Percentiles rank a stretch among this genome's conserved stretches.
Conservation (phyloP, 805 yeast species). For the Phaffomyces opuntiae region DNA sequence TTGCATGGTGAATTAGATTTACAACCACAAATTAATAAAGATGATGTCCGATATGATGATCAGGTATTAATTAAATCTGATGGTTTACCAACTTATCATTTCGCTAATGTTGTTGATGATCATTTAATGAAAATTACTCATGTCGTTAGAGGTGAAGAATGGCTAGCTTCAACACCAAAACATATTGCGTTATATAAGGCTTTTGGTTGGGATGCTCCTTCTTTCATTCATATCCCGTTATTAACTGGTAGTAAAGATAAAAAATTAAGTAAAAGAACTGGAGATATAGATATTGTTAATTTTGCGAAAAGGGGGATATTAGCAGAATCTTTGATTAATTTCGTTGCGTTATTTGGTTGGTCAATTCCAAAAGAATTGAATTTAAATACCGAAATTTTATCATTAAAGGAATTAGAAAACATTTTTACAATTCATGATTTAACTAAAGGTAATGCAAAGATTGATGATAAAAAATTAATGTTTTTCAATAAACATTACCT, state of each 20-base stretch:
- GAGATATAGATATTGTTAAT: conserved; percentile 66
- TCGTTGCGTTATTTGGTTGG: conserved; percentile 92
- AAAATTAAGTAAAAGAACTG: conserved; percentile 80
- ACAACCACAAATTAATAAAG: conserved; percentile 70
- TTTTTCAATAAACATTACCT: conserved; percentile 75
- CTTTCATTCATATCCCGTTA: conserved; percentile 84
- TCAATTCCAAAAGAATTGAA: conserved; percentile 62
- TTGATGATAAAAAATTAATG: conserved; percentile 66
- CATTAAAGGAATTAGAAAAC: conserved; percentile 42
- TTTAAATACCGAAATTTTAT: conserved; percentile 45
- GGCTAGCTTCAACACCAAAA: conserved; percentile 95
- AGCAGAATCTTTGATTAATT: conserved; percentile 85
- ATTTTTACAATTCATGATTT: conserved; percentile 61
- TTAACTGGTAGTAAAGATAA: conserved; percentile 65
- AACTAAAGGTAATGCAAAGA: conserved; percentile 92
- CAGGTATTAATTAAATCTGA: conserved; percentile 89
- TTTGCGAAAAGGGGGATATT: conserved; percentile 56
- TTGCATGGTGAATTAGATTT: conserved; percentile 71
- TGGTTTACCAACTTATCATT: conserved; percentile 91
- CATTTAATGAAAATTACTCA: conserved; percentile 89
- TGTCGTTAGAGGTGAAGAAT: conserved; percentile 95
- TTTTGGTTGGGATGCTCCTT: conserved; percentile 79
- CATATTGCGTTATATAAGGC: conserved; percentile 84
- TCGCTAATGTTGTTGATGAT: conserved; percentile 94
- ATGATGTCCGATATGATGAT: conserved; percentile 80